Evolutionary conservation across 1,139 yeast genomes (phyloP).

Genomic region (Debaryomyces subglobosus): DNA sequence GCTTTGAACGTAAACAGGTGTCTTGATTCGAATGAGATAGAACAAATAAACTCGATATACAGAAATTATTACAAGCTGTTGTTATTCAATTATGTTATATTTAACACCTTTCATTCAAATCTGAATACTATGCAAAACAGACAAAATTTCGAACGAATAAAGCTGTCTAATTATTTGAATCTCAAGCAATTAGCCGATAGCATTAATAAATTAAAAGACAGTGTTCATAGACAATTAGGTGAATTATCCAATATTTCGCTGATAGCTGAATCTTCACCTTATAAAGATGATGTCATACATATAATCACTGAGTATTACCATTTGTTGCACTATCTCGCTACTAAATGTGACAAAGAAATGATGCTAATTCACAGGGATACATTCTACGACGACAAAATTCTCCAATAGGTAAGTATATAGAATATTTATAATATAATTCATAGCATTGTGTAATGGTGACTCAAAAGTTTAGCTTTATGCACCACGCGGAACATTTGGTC

Average conservation of each 20-base stretch:
- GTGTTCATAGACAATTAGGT: not conserved
- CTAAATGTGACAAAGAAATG: constrained; percentile 4
- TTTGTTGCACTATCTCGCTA: constrained; percentile 3
- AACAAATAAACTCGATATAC: not conserved
- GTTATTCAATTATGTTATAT: not conserved
- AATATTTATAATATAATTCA: not conserved
- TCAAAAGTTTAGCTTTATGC: not conserved
- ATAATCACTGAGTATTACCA: constrained; percentile 1
- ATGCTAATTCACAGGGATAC: constrained; percentile 1
- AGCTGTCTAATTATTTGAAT: not conserved
- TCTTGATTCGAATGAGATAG: not conserved
- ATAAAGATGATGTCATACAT: constrained; percentile 4
- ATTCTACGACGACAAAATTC: constrained; percentile 9
- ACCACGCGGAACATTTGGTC: constrained; percentile 5
- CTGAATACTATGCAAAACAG: constrained; percentile 2
- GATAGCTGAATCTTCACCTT: not conserved
- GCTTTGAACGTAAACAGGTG: not conserved
- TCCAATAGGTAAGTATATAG: not conserved
- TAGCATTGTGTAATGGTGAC: not conserved
- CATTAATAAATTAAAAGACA: not conserved
- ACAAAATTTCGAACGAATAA: not conserved
- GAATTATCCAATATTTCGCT: constrained; percentile 2
- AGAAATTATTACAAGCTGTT: constrained; percentile 6
- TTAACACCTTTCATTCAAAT: constrained; percentile 5
- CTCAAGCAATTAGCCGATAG: not conserved